Percentiles rank a stretch among this genome's conserved stretches.
Evolutionary conservation across 2,329 filamentous ascomycete genomes (phyloP).

Genomic region (Byssochlamys sp.): DNA sequence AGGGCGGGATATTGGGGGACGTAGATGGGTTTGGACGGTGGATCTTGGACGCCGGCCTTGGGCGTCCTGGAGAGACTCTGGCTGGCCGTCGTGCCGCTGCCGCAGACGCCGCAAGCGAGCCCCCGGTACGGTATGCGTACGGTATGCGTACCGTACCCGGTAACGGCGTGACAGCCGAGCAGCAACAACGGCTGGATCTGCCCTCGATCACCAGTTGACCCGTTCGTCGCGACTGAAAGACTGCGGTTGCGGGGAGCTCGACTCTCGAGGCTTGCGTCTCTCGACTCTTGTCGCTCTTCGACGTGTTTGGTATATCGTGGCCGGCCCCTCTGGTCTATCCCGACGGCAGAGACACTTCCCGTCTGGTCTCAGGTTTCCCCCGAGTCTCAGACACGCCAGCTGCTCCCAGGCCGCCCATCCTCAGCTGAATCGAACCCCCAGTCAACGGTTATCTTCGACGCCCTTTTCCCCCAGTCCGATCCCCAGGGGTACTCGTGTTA

Average conservation of each 20-base stretch:
- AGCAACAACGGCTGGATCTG: background rate
- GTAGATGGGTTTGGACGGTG: conserved; percentile 20
- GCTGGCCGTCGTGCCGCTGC: conserved; percentile 29
- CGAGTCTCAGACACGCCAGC: background rate
- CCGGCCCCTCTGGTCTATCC: background rate
- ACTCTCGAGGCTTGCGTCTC: background rate
- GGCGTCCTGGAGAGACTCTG: conserved; percentile 18
- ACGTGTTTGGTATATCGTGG: background rate
- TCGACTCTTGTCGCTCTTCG: background rate
- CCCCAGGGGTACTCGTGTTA: background rate
- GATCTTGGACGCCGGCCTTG: conserved; percentile 25
- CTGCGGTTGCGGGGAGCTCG: background rate
- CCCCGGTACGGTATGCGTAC: background rate
- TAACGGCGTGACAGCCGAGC: background rate
- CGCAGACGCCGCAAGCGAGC: conserved; percentile 33
- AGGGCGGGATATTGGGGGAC: conserved; percentile 10
- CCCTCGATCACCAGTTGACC: background rate
- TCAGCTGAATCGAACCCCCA: background rate
- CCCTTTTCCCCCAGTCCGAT: background rate
- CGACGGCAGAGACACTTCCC: background rate
- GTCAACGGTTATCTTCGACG: background rate
- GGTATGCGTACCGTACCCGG: background rate
- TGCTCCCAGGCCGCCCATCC: background rate
- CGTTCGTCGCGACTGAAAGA: background rate
- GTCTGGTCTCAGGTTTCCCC: background rate